Percentiles rank a stretch among this genome's conserved stretches.
Conservation (phyloP, 345 rosid genomes). For the Anacardium occidentale region DNA sequence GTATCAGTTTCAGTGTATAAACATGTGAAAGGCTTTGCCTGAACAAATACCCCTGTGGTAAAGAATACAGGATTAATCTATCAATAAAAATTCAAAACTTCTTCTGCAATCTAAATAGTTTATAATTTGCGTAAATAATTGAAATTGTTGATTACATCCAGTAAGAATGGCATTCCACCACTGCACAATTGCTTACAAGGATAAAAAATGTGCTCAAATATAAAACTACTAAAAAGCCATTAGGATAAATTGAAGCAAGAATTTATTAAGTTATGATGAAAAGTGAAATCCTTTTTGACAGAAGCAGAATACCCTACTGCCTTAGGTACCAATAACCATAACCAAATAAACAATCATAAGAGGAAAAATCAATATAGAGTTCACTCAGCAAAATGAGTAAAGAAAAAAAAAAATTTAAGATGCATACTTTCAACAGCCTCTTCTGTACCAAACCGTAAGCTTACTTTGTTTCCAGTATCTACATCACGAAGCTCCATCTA, state of each 20-base stretch:
- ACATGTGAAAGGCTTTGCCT: slow-evolving; percentile 77
- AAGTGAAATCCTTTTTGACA: background rate
- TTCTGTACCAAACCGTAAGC: slow-evolving; percentile 78
- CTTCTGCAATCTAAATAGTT: background rate
- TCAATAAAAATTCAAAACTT: background rate
- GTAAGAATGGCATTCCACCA: background rate
- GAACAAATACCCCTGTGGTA: slow-evolving; percentile 72
- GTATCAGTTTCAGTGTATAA: slow-evolving; percentile 64
- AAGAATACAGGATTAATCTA: slow-evolving; percentile 13
- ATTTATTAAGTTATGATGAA: background rate
- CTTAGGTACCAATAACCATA: background rate
- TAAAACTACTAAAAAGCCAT: background rate
- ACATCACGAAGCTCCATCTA: slow-evolving; percentile 94
- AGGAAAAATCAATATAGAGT: background rate
- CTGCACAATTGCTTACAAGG: background rate
- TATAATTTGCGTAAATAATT: background rate
- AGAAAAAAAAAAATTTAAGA: slow-evolving; percentile 15
- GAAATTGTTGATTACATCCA: background rate
- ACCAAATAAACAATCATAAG: background rate
- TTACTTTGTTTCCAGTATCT: slow-evolving; percentile 79
- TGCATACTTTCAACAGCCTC: slow-evolving; percentile 84
- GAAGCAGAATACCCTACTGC: background rate
- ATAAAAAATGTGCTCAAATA: background rate
- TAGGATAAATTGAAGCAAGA: background rate
- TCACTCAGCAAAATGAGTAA: slow-evolving; percentile 14